These are phyloP conservation scores for Chloranthus sessilifolius DNA, from an alignment of 164 flowering plant species.

Conservation along the genomic window DNA sequence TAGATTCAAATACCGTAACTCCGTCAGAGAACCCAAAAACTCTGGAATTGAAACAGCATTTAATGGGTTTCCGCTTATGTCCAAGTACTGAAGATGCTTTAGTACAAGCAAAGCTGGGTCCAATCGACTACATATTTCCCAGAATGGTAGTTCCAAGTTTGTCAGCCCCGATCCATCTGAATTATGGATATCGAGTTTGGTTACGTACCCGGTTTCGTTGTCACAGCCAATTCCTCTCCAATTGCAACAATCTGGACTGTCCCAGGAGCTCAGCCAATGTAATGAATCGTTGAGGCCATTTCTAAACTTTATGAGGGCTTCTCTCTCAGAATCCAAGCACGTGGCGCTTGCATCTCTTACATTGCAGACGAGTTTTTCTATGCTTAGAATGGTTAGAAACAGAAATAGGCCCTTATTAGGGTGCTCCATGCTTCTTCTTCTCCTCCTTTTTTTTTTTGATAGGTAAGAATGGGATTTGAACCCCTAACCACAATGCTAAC, in stretches of 20 bases:
- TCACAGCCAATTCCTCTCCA: background rate
- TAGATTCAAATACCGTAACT: background rate
- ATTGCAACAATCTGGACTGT: background rate
- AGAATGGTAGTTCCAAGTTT: background rate
- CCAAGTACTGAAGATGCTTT: background rate
- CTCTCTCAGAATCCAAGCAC: conserved; percentile 5
- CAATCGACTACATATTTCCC: background rate
- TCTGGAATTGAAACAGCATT: background rate
- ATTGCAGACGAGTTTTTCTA: too few relatives aligned
- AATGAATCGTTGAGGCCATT: background rate
- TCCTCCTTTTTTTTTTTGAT: too few relatives aligned
- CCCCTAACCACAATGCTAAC: too few relatives aligned
- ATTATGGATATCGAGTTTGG: background rate
- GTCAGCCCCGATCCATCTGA: background rate
- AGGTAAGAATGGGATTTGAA: too few relatives aligned
- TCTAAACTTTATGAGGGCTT: conserved; percentile 6
- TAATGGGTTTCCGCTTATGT: background rate
- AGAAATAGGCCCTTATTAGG: too few relatives aligned
- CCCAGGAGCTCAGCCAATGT: background rate
- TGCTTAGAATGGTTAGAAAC: too few relatives aligned
- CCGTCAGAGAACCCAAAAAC: background rate
- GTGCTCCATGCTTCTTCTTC: too few relatives aligned
- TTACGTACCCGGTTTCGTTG: conserved; percentile 1
- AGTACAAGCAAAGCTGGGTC: background rate
- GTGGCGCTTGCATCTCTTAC: background rate